Evolutionary conservation across 169 alveolate genomes (phyloP), one percentile per base, ranked within the genome.

Genomic region (Plasmodium blacklocki): DNA sequence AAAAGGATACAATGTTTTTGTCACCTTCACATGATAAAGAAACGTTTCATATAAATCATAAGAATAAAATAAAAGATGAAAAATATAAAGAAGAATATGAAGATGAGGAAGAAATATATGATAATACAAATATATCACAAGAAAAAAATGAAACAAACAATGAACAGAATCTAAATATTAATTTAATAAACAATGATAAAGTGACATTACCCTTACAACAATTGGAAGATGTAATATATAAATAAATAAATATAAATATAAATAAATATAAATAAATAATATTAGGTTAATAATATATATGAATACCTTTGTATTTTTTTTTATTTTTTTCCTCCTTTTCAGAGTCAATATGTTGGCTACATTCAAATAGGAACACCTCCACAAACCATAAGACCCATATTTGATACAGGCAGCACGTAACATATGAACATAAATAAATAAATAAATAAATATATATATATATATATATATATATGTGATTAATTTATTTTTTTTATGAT

Each of bases 341-440:
- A 80, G 90, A 86, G 92, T 54, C 95, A 93, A 70, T 94, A 89
- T 72, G 96, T 91, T 59, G 93, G 95, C 18, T 72, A 54, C 23
- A 74, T 95, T 6, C 78, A 73, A 67, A 85, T 95, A 59, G 97
- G 97, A 19, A 93, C 89, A 47, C 97, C 97, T 0, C 94, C 93
- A 0, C 97, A 95, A 92, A 73, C 78, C 63, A 88, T 95, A 66
- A 49, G 80, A 29, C 97, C 97, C 7, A 88, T 95, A 63, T 88
- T 95, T 56, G 97, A 95, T 73, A 95, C 97, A 14, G 97, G 97
- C 5, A 95, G 97, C 95, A 94, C 97, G 95, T 92, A 71, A 71
- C 93, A 50, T n/a, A 47, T 39, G 39, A 70, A 26, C 11, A 21
- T 6, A 32, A 8, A 32, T 9, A 74, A 64, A 50, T 15, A 50